Conservation (phyloP, 768 basidiomycete genomes). For the Xerocomellus amylosporus region DNA sequence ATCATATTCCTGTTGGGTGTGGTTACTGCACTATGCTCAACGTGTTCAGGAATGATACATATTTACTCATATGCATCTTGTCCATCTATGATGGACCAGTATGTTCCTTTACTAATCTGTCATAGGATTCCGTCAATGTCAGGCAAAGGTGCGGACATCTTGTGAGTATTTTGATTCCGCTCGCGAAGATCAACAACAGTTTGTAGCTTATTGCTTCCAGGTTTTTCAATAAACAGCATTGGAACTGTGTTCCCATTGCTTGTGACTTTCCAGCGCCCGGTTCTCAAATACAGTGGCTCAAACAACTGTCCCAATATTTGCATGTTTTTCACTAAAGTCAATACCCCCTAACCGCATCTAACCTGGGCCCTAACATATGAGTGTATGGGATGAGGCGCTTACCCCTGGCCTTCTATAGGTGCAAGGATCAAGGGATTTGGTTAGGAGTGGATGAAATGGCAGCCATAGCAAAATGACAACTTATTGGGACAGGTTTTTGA, state of each 20-base stretch:
- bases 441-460: no score
- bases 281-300: no score
- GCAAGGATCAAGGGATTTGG: no score
- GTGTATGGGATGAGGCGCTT: no score
- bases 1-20: constrained; percentile 39
- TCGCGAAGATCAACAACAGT: constrained; percentile 10
- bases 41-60: background rate
- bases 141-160: constrained; percentile 11
- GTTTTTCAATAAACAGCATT: constrained; percentile 2
- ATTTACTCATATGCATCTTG: constrained; percentile 22
- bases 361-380: no score
- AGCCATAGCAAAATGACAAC: no score
- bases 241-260: background rate
- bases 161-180: constrained; percentile 17
- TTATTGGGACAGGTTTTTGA: no score
- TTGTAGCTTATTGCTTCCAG: background rate
- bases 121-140: constrained; percentile 19
- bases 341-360: no score
- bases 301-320: no score
- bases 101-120: background rate
- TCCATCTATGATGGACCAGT: constrained; percentile 3
- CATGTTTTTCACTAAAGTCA: no score
- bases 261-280: background rate
- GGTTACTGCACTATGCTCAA: constrained; percentile 32
- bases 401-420: no score